Conservation (phyloP, 768 basidiomycete species). For the Mycena rosella region DNA sequence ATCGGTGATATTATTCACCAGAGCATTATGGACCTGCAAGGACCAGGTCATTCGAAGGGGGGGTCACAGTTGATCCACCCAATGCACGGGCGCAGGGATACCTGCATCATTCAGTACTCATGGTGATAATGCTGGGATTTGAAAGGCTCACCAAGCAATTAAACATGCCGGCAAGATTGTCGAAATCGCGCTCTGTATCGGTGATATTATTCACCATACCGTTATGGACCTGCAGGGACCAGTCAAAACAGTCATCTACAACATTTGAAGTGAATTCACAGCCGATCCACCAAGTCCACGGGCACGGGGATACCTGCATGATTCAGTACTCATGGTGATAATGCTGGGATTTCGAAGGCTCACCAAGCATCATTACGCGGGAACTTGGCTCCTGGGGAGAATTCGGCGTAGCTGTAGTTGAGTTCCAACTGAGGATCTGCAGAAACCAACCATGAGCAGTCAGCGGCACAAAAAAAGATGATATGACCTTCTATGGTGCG, state of each 20-base stretch:
- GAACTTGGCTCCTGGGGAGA: constrained; percentile 42
- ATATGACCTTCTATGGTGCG: constrained; percentile 43
- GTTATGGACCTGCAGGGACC: no score
- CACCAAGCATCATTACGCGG: constrained; percentile 43
- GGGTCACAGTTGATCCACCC: constrained; percentile 47
- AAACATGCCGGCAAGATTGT: no score
- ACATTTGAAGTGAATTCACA: no score
- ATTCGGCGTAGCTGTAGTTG: constrained; percentile 47
- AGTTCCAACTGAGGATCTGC: constrained; percentile 44
- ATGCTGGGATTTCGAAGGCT: background rate
- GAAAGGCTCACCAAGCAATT: no score
- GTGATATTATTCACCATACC: no score
- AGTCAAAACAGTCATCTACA: no score
- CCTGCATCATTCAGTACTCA: constrained; percentile 27
- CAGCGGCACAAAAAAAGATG: background rate
- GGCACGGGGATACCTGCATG: background rate
- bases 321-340: background rate
- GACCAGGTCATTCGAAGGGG: background rate
- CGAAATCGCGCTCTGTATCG: no score
- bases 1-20: constrained; percentile 45
- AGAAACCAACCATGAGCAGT: background rate
- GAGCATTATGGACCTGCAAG: constrained; percentile 44
- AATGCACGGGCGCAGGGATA: constrained; percentile 48
- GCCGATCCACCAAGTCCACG: no score
- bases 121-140: no score